Evolutionary conservation across 2,329 filamentous ascomycete genomes (phyloP).

Genomic region (Cercospora nicotianae): DNA sequence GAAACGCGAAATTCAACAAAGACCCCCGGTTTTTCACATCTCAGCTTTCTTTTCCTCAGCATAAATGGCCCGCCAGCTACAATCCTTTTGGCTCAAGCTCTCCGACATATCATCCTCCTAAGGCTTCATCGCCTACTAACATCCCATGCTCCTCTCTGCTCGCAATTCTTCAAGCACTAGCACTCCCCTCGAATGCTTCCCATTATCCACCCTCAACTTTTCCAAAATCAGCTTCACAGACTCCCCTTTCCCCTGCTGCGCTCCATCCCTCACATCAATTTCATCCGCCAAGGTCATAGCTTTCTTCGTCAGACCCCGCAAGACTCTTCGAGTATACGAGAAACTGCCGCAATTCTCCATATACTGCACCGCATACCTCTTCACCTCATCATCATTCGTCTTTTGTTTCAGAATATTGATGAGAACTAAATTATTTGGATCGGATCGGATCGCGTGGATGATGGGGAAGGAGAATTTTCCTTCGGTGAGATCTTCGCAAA

Average conservation of each 20-base stretch:
- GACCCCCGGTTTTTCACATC: neutral
- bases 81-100: neutral
- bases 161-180: slow-evolving; percentile 2
- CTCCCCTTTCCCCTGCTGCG: slow-evolving; percentile 40
- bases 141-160: neutral
- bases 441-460: slow-evolving; percentile 83
- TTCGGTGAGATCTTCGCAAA: slow-evolving; percentile 93
- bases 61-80: neutral
- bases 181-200: slow-evolving; percentile 25
- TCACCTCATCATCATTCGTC: slow-evolving; percentile 81
- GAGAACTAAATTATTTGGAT: slow-evolving; percentile 73
- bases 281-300: slow-evolving; percentile 46
- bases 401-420: slow-evolving; percentile 93
- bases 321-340: slow-evolving; percentile 70
- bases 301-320: slow-evolving; percentile 48
- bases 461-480: slow-evolving; percentile 96
- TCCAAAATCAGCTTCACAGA: slow-evolving; percentile 42
- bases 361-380: slow-evolving; percentile 84
- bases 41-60: neutral
- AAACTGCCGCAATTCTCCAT: slow-evolving; percentile 90
- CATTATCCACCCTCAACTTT: slow-evolving; percentile 39
- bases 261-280: slow-evolving; percentile 34
- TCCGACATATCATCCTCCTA: neutral
- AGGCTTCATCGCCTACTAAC: neutral
- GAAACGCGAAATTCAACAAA: neutral